Percentiles rank a stretch among this genome's conserved stretches.
These are phyloP conservation scores for Cryptosporidium ryanae DNA, from an alignment of 169 alveolate species.

Conservation along the genomic window DNA sequence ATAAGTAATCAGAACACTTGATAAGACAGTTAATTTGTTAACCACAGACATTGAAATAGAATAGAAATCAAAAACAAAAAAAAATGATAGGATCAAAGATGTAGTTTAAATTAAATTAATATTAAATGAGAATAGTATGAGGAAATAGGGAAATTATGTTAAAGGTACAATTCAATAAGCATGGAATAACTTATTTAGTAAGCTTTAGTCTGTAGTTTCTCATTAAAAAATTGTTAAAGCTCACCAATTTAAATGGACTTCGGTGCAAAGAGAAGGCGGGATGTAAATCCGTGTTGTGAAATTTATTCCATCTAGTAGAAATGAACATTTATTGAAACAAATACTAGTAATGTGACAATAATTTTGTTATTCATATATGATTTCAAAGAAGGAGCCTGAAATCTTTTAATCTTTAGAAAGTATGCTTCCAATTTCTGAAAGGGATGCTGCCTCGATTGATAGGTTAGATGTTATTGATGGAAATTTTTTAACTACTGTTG, in stretches of 20 bases:
- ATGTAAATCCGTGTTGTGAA: background rate
- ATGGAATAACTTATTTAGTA: too few relatives aligned
- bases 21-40: too few relatives aligned
- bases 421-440: background rate
- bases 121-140: too few relatives aligned
- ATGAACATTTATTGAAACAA: background rate
- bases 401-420: background rate
- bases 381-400: slow-evolving; percentile 12
- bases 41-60: too few relatives aligned
- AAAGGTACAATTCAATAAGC: too few relatives aligned
- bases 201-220: background rate
- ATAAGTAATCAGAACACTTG: too few relatives aligned
- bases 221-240: background rate
- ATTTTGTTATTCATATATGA: slow-evolving; percentile 6
- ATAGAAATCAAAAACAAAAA: too few relatives aligned
- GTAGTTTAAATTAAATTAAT: too few relatives aligned
- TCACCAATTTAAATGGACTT: slow-evolving; percentile 1
- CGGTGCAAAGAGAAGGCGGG: background rate
- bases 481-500: background rate
- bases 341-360: background rate
- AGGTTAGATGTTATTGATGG: slow-evolving; percentile 1
- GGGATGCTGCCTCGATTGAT: background rate
- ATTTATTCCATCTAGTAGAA: background rate
- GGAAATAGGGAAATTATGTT: too few relatives aligned
- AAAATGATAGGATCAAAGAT: too few relatives aligned